Evolutionary conservation across 768 basidiomycete species (phyloP).

Genomic region (Brasilioporus rufonigricans): DNA sequence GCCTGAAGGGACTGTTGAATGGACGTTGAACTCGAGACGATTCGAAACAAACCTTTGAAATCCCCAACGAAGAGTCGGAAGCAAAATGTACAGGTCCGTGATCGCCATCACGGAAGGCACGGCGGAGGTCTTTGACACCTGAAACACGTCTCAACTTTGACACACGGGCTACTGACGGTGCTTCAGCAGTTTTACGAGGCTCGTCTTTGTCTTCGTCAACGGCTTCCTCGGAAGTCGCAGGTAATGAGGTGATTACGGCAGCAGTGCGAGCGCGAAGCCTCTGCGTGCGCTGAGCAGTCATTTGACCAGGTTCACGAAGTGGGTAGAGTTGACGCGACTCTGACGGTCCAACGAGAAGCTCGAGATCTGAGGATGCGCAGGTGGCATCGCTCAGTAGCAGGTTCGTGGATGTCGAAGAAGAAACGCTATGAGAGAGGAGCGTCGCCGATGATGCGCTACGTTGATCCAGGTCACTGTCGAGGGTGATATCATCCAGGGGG

Average conservation of each 20-base stretch:
- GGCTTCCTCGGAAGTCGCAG: conserved; percentile 25
- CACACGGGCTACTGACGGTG: neutral
- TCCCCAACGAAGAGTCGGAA: conserved; percentile 5
- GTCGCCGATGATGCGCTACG: conserved; percentile 21
- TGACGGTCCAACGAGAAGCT: neutral
- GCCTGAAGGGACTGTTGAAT: conserved; percentile 12
- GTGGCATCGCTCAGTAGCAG: conserved; percentile 4
- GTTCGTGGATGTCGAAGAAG: conserved; percentile 1
- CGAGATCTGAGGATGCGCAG: conserved; percentile 7
- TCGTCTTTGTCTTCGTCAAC: conserved; percentile 6
- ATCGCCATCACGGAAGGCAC: conserved; percentile 20
- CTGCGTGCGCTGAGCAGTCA: conserved; percentile 22
- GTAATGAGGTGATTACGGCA: conserved; percentile 25
- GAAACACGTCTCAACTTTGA: conserved; percentile 25
- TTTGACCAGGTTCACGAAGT: conserved; percentile 25
- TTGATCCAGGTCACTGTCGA: conserved; percentile 19
- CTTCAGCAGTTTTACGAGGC: neutral
- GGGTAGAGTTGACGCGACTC: conserved; percentile 12
- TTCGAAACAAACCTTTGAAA: conserved; percentile 18
- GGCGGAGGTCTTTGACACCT: conserved; percentile 23
- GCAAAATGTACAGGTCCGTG: conserved; percentile 3
- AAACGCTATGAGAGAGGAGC: conserved; percentile 16
- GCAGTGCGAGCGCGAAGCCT: conserved; percentile 30
- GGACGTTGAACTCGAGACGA: neutral
- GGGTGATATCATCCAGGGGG: conserved; percentile 9